Conservation (phyloP, 768 basidiomycete genomes). For the Galerina marginata region DNA sequence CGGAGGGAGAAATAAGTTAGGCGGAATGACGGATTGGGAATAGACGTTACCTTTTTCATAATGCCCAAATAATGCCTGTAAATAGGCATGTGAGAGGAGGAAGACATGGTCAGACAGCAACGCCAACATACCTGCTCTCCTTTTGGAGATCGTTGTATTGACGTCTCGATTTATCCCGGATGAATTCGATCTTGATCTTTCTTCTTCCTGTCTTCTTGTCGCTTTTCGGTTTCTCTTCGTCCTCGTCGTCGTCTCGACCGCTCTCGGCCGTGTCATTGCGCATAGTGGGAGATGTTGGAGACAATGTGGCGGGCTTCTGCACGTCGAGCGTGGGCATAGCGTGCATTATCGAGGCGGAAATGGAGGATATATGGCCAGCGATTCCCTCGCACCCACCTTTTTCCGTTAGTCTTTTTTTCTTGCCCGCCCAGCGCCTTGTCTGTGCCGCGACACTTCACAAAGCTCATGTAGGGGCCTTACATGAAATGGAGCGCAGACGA, state of each 20-base stretch:
- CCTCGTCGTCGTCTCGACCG: constrained; percentile 81
- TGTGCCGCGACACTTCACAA: no score
- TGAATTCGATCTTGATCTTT: constrained; percentile 99
- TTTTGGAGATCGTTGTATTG: constrained; percentile 99
- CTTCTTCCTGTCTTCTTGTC: constrained; percentile 93
- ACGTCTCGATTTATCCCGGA: constrained; percentile 98
- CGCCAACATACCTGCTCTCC: constrained; percentile 89
- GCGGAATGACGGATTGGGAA: constrained; percentile 45
- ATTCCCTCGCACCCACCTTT: no score
- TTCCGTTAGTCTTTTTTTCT: no score
- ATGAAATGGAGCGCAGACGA: no score
- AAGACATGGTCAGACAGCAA: constrained; percentile 40
- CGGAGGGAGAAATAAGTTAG: constrained; percentile 17
- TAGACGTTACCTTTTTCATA: constrained; percentile 92
- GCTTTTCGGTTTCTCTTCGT: constrained; percentile 76
- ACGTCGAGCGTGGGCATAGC: constrained; percentile 41
- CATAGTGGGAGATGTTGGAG: constrained; percentile 61
- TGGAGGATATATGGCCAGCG: constrained; percentile 31
- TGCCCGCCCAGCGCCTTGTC: no score
- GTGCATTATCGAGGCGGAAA: constrained; percentile 47
- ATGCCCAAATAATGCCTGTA: constrained; percentile 66
- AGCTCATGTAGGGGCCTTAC: no score
- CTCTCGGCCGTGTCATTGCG: constrained; percentile 81
- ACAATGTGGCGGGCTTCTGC: constrained; percentile 34
- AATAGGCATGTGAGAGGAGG: constrained; percentile 60